A percentile compares a stretch with the other conserved stretches of the same genome.
These are phyloP conservation scores for Ailanthus altissimus DNA, from an alignment of 345 rosid species.

Conservation along the genomic window DNA sequence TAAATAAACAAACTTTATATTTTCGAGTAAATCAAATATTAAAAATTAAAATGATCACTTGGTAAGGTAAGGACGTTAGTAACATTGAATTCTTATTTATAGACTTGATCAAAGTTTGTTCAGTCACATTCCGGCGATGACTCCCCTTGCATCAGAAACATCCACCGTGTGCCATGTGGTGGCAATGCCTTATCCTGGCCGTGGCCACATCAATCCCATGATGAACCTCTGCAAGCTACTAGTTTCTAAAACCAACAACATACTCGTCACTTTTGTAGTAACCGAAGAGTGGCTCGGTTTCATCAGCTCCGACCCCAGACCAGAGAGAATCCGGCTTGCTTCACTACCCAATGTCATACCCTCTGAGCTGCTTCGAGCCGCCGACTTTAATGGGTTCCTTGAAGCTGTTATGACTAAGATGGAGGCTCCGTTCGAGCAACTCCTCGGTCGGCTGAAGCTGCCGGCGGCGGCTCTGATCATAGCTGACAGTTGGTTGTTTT, in stretches of 20 bases:
- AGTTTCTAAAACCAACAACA: neutral
- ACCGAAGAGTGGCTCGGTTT: conserved; percentile 22
- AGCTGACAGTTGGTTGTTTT: conserved; percentile 32
- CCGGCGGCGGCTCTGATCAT: conserved; percentile 29
- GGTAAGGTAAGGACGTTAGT: too few species aligned
- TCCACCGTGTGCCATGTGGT: conserved; percentile 21
- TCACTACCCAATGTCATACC: conserved; percentile 50
- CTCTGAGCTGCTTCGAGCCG: too few species aligned
- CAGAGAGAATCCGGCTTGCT: conserved; percentile 6
- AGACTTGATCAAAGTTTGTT: neutral
- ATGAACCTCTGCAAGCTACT: conserved; percentile 20
- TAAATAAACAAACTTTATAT: too few species aligned
- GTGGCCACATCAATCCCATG: conserved; percentile 23
- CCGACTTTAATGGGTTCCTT: conserved; percentile 41
- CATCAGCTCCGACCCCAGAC: conserved; percentile 1
- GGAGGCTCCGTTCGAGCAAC: conserved; percentile 50
- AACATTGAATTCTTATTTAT: too few species aligned
- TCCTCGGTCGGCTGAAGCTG: conserved; percentile 36
- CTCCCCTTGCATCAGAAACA: neutral
- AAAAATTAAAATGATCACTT: too few species aligned
- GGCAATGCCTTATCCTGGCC: conserved; percentile 22
- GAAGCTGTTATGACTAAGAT: conserved; percentile 44
- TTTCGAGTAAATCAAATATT: too few species aligned
- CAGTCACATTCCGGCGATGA: neutral
- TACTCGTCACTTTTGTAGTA: conserved; percentile 9